phyloP scores from a whole-genome alignment of 2,329 filamentous ascomycete genomes.

The Penicillium sp. region DNA sequence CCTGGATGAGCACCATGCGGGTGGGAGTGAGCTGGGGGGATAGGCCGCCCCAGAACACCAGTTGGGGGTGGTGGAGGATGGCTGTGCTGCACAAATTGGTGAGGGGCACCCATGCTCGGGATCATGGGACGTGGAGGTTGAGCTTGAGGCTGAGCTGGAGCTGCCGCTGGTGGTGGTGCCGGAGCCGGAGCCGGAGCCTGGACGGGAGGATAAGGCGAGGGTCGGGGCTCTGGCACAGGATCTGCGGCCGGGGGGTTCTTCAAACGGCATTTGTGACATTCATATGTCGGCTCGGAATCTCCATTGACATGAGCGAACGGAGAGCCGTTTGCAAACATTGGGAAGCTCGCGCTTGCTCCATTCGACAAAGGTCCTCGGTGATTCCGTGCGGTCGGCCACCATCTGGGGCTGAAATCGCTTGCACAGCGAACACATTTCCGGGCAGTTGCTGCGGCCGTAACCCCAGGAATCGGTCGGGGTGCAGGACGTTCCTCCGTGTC shows the following conservation, averaged over 20 bases:
- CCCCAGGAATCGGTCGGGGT: constrained; percentile 17
- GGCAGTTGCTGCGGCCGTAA: constrained; percentile 9
- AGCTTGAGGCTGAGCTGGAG: constrained; percentile 24
- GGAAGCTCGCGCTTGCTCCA: constrained; percentile 30
- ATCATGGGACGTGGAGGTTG: constrained; percentile 32
- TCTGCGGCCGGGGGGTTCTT: constrained; percentile 37
- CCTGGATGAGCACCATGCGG: constrained; percentile 29
- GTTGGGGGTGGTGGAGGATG: constrained; percentile 27
- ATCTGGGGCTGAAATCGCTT: constrained; percentile 49
- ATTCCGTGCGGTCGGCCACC: constrained; percentile 63
- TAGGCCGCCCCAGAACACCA: constrained; percentile 29
- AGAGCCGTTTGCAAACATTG: constrained; percentile 18
- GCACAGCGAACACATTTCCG: constrained; percentile 45
- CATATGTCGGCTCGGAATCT: constrained; percentile 50
- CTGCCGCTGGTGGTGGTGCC: neutral
- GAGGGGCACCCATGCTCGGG: constrained; percentile 26
- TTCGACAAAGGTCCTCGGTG: constrained; percentile 42
- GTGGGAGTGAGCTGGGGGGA: constrained; percentile 30
- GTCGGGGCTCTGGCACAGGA: constrained; percentile 28
- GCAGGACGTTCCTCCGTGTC: constrained; percentile 29
- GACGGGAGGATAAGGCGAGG: constrained; percentile 8
- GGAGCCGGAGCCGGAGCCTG: neutral
- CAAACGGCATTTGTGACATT: constrained; percentile 73
- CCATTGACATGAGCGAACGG: constrained; percentile 30
- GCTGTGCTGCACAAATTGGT: constrained; percentile 32